phyloP scores from a whole-genome alignment of 2,329 filamentous ascomycete genomes.

The Fusarium sp. region DNA sequence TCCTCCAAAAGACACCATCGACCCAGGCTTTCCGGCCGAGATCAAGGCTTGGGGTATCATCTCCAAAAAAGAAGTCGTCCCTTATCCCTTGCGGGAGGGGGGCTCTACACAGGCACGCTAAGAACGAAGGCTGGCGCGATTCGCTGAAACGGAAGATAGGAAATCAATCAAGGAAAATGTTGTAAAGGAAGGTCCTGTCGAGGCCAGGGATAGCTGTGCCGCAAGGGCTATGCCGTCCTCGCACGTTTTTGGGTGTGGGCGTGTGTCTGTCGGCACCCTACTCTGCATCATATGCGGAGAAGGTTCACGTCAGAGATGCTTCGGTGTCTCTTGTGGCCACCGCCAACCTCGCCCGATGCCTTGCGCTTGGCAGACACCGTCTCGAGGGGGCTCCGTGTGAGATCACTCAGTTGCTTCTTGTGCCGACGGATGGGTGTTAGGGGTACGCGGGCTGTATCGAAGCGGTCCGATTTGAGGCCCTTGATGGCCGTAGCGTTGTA shows the following conservation, averaged over 20 bases:
- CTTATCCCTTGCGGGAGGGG: slow-evolving; percentile 25
- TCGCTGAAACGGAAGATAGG: slow-evolving; percentile 22
- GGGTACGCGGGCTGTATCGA: slow-evolving; percentile 73
- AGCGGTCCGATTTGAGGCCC: slow-evolving; percentile 73
- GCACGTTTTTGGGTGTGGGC: slow-evolving; percentile 49
- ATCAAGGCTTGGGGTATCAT: slow-evolving; percentile 33
- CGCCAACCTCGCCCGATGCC: slow-evolving; percentile 56
- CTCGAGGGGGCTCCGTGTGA: slow-evolving; percentile 62
- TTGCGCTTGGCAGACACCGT: slow-evolving; percentile 65
- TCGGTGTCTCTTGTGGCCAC: slow-evolving; percentile 65
- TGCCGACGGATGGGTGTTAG: slow-evolving; percentile 74
- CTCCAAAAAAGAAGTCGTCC: slow-evolving; percentile 35
- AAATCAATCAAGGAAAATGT: slow-evolving; percentile 30
- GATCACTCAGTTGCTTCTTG: slow-evolving; percentile 58
- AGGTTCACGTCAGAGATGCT: slow-evolving; percentile 68
- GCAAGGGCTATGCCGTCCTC: slow-evolving; percentile 56
- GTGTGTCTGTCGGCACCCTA: slow-evolving; percentile 12
- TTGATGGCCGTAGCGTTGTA: slow-evolving; percentile 70
- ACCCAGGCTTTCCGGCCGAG: slow-evolving; percentile 35
- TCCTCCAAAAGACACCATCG: slow-evolving; percentile 29
- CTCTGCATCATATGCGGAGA: slow-evolving; percentile 54
- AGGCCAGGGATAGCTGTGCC: slow-evolving; percentile 56
- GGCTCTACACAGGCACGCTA: slow-evolving; percentile 37
- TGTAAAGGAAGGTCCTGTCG: slow-evolving; percentile 36
- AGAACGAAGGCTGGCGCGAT: slow-evolving; percentile 24